Percentiles rank a stretch among this genome's conserved stretches.
Conservation (phyloP, 768 basidiomycete genomes). For the Collybia sordida region DNA sequence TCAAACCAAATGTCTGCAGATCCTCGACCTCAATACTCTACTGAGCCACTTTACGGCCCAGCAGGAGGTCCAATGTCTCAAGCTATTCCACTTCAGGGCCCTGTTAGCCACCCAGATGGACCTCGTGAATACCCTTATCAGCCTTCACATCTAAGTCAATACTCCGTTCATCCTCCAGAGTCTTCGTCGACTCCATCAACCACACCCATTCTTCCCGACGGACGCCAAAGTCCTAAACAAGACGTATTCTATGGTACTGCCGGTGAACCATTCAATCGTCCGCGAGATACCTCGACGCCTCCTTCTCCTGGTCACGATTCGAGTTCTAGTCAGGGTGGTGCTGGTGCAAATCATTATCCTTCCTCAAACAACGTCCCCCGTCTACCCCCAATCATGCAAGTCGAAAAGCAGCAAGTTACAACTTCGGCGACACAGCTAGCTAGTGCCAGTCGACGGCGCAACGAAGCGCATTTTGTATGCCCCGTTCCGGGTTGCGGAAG, state of each 20-base stretch:
- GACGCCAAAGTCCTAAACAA: slow-evolving; percentile 34
- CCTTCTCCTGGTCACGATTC: slow-evolving; percentile 33
- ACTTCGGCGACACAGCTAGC: slow-evolving; percentile 92
- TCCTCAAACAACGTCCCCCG: slow-evolving; percentile 50
- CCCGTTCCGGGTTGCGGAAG: slow-evolving; percentile 95
- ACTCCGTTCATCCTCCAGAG: slow-evolving; percentile 28
- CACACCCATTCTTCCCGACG: slow-evolving; percentile 14
- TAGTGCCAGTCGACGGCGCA: slow-evolving; percentile 84
- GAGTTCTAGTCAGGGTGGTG: slow-evolving; percentile 30
- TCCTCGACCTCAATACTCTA: slow-evolving; percentile 22
- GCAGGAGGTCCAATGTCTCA: slow-evolving; percentile 39
- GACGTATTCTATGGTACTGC: slow-evolving; percentile 50
- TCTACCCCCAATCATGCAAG: slow-evolving; percentile 84
- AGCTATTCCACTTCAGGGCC: slow-evolving; percentile 41
- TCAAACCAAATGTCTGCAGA: slow-evolving; percentile 37
- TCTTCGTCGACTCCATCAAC: slow-evolving; percentile 24
- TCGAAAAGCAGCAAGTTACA: slow-evolving; percentile 93
- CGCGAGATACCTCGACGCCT: slow-evolving; percentile 32
- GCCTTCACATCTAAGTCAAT: slow-evolving; percentile 38
- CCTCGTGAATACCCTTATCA: slow-evolving; percentile 41
- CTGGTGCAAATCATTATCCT: slow-evolving; percentile 57
- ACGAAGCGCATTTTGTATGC: slow-evolving; percentile 90
- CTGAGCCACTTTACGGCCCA: slow-evolving; percentile 38
- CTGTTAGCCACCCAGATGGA: slow-evolving; percentile 41
- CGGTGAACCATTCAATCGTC: slow-evolving; percentile 54